Base-by-base conservation (phyloP, 1,139 yeast genomes). In the Geotrichum histeridarum region DNA sequence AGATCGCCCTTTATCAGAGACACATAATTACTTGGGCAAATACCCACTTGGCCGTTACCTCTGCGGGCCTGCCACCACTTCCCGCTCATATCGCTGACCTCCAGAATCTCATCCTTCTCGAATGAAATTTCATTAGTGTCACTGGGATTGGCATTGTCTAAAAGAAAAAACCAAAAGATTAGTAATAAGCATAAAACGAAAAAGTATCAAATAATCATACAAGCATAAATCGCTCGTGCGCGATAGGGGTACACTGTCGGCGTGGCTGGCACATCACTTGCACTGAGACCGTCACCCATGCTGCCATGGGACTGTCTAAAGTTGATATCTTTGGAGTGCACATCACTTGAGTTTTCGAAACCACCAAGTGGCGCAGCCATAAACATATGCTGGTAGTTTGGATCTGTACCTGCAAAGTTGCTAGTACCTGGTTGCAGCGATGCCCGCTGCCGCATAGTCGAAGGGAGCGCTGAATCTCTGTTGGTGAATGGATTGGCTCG, bases 11-110 rank as follows among this genome's bases (percentile, higher is more conserved):
- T 38, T 14, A 36, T 30, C 9, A 89, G 74, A 67, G 87, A 86
- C 51, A 91, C 94, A 66, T 93, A 93, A 70, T 93, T 93, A 61
- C 95, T 86, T 52, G 99, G 99, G 70, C 96, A 91, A 63, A 93
- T 93, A 63, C 99, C 99, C 51, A 89, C 87, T 69, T 90, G 95
- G 48, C 99, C 99, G 63, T 82, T 85, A 17, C 85, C 77, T 66
- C 91, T 81, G 67, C 87, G 82, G 37, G 96, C 98, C 72, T 90
- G 96, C 98, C 98, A 93, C 99, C 99, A 93, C 73, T 94, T 85
- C 52, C 98, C 97, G 61, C 88, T 89, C 57, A 89, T 87, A 67
- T 93, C 98, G 64, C 89, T 90, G 47, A 93, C 95, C 64, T 86
- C 91, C 68, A 93, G 78, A 31, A 90, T 75, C 70, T 93, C 99